A percentile compares a stretch with the other conserved stretches of the same genome.
These are phyloP conservation scores for Helichrysum umbraculigerum DNA, from an alignment of 129 eudicot genomes.

Conservation along the genomic window DNA sequence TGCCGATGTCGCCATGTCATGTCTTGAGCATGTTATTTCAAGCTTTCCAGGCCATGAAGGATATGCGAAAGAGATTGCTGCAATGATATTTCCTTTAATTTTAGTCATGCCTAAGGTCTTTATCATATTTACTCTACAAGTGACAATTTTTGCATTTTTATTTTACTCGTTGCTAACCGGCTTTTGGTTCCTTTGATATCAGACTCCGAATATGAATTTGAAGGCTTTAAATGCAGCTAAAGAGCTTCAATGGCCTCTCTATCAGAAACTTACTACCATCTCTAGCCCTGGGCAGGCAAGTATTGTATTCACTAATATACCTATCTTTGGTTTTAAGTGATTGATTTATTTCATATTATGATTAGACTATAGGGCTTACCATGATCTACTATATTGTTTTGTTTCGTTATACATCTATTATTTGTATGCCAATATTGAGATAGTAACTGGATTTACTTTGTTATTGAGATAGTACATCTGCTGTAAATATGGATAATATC, in stretches of 20 bases:
- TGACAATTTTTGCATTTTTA: conserved; percentile 5
- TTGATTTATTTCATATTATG: not conserved
- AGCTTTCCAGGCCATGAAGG: conserved; percentile 45
- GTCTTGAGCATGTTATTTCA: conserved; percentile 53
- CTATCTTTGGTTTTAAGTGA: conserved; percentile 7
- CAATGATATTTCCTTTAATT: conserved; percentile 60
- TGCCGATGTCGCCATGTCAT: conserved; percentile 47
- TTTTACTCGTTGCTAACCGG: conserved; percentile 23
- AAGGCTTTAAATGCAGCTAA: conserved; percentile 65
- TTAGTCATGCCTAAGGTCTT: conserved; percentile 71
- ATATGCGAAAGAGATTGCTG: conserved; percentile 49
- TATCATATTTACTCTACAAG: not conserved
- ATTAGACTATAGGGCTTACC: not conserved
- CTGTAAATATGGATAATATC: conserved; percentile 59
- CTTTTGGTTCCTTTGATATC: conserved; percentile 19
- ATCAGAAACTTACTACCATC: conserved; percentile 40
- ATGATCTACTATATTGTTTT: not conserved
- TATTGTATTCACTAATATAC: not conserved
- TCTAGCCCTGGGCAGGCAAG: conserved; percentile 54
- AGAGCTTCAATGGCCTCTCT: conserved; percentile 70
- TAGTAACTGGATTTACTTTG: not conserved
- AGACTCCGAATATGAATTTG: conserved; percentile 62
- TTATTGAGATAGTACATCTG: conserved; percentile 30
- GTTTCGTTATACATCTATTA: not conserved
- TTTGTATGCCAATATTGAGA: not conserved